phyloP scores from a whole-genome alignment of 495 filamentous ascomycete genomes.

The Podospora fimiseda region DNA sequence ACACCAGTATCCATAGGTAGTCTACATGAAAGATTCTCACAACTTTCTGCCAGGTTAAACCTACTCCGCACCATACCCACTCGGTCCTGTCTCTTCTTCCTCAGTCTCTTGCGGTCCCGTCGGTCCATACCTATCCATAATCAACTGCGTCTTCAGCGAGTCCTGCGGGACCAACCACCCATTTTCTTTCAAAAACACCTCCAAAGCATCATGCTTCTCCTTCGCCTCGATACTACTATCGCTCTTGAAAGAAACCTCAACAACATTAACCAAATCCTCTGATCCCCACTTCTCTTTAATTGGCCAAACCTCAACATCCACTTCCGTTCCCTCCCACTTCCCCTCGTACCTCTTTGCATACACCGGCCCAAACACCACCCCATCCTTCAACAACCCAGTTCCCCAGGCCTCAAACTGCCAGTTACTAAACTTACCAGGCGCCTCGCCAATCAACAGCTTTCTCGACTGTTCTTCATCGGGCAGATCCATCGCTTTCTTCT shows the following conservation, averaged over 20 bases:
- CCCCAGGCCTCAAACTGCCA: constrained; percentile 18
- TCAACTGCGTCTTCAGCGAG: constrained; percentile 18
- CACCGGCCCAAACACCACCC: constrained; percentile 21
- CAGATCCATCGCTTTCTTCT: constrained; percentile 17
- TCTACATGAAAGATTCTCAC: no score
- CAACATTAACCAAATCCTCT: constrained; percentile 16
- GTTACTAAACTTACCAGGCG: constrained; percentile 25
- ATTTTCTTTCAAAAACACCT: constrained; percentile 7
- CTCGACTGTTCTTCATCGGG: constrained; percentile 14
- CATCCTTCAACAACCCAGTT: constrained; percentile 5
- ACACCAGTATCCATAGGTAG: no score
- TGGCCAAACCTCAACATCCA: constrained; percentile 27
- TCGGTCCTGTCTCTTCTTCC: neutral
- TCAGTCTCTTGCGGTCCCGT: no score
- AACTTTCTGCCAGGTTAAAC: neutral
- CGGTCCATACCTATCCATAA: constrained; percentile 18
- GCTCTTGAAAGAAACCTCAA: constrained; percentile 28
- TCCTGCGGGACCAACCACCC: constrained; percentile 19
- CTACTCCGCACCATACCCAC: neutral
- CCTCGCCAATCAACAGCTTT: constrained; percentile 20
- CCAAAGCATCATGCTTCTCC: constrained; percentile 1
- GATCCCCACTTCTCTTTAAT: constrained; percentile 9
- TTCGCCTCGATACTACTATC: neutral
- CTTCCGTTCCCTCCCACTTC: constrained; percentile 16
- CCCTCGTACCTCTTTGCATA: constrained; percentile 22